Percentiles rank a stretch among this genome's conserved stretches.
phyloP scores from a whole-genome alignment of 2,329 filamentous ascomycete species.

The Aplosporella prunicola region DNA sequence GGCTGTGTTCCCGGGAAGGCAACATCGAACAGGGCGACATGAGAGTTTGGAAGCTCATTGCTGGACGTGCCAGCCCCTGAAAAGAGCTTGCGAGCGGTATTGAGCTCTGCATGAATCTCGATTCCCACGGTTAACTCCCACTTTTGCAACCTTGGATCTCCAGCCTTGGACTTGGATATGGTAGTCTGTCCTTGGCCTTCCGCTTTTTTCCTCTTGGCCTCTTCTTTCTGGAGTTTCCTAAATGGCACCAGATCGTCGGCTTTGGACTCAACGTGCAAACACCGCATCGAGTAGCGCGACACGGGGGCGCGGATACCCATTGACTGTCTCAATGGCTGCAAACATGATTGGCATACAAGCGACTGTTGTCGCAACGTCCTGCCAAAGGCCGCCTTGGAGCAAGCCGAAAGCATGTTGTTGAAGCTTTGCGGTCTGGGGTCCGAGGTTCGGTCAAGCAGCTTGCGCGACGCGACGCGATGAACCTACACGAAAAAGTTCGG shows the following conservation, averaged over 20 bases:
- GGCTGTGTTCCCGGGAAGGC: slow-evolving; percentile 87
- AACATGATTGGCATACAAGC: slow-evolving; percentile 8
- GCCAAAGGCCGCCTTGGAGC: neutral
- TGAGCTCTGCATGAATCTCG: slow-evolving; percentile 94
- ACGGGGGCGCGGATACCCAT: neutral
- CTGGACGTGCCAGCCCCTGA: slow-evolving; percentile 47
- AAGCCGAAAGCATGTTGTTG: too few relatives aligned
- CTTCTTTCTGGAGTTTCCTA: slow-evolving; percentile 30
- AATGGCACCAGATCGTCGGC: slow-evolving; percentile 23
- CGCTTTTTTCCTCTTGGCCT: slow-evolving; percentile 25
- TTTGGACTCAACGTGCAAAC: neutral
- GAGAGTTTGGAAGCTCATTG: slow-evolving; percentile 67
- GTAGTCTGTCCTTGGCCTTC: slow-evolving; percentile 11
- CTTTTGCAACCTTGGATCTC: slow-evolving; percentile 34
- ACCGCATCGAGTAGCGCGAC: neutral
- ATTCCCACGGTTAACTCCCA: slow-evolving; percentile 97
- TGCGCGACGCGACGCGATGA: too few relatives aligned
- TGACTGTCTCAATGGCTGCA: neutral
- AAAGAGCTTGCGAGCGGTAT: slow-evolving; percentile 82
- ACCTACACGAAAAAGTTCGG: too few relatives aligned
- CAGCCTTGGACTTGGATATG: slow-evolving; percentile 11
- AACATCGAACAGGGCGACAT: slow-evolving; percentile 80
- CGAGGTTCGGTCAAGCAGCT: too few relatives aligned
- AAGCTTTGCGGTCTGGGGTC: too few relatives aligned
- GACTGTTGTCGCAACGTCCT: neutral